Base-by-base conservation (phyloP, 2,329 filamentous ascomycete species). In the Pseudopyrenochaeta lycopersici region DNA sequence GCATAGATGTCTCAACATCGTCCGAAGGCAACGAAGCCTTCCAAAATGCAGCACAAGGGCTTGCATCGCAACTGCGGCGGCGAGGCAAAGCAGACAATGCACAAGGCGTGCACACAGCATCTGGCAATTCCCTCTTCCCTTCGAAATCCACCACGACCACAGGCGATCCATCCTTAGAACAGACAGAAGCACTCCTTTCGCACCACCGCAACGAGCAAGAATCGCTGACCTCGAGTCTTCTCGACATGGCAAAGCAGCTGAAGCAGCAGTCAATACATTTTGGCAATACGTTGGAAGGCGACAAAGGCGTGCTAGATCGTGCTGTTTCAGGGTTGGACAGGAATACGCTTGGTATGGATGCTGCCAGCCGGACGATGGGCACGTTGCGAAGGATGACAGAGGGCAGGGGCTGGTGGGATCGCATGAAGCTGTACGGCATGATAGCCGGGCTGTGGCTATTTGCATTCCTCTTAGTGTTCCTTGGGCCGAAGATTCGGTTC, bases 401-500 rank as follows among this genome's bases (percentile, higher is more conserved):
- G 78, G 93, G 92, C 3, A 88, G 89, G 72, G 92, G 92, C 0
- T 96, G 90, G 90, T 92, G 85, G 86, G 92, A 90, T 5, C 80
- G 93, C 46, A 85, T 96, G 80, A 82, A 94, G 77, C 81, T 97
- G 56, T 97, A 95, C 80, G 89, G 82, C 33, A 90, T 91, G 83
- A 92, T 97, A 43, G 90, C 88, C 66, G 91, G 86, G 27, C 75
- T 97, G 58, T 94, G 92, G 88, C 66, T 96, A n/a, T 77, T 86
- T 21, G 84, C 92, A 15, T 79, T 97, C 31, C 66, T 96, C 72
- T 76, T 97, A 60, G 93, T 97, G 11, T 94, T 94, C 79, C 83
- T 94, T 45, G 80, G 92, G 71, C 94, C 94, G 0, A 98, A 97
- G 80, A 77, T 97, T 72, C 84, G 94, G 68, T 95, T 97, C 70